Evolutionary conservation across 2,329 filamentous ascomycete genomes (phyloP).

Genomic region (Sporothrix humicola): DNA sequence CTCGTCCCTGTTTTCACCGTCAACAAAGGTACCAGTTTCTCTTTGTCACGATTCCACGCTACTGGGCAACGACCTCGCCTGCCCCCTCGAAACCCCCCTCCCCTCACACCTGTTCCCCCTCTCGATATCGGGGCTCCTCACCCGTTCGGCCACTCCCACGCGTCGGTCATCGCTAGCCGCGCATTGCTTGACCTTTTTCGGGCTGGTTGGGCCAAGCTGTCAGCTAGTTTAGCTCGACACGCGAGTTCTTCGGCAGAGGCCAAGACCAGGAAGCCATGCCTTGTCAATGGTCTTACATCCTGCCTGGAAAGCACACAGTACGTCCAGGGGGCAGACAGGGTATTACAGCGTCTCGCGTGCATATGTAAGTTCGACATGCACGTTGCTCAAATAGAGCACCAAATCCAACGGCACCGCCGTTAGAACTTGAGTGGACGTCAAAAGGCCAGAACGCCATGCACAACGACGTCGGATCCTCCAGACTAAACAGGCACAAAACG

Average conservation of each 20-base stretch:
- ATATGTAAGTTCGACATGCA: conserved; percentile 20
- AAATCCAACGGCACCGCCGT: background rate
- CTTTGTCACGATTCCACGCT: background rate
- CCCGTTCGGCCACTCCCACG: conserved; percentile 19
- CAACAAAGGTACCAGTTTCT: background rate
- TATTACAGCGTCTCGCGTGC: background rate
- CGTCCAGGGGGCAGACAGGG: background rate
- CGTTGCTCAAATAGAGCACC: conserved; percentile 15
- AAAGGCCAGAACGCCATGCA: background rate
- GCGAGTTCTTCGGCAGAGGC: conserved; percentile 7
- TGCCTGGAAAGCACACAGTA: background rate
- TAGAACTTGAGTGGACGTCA: too few relatives aligned
- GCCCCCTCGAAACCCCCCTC: background rate
- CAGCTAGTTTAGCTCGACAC: conserved; percentile 20
- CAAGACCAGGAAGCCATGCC: background rate
- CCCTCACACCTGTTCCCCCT: background rate
- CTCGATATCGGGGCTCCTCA: conserved; percentile 4
- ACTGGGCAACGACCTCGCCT: background rate
- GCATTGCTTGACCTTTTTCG: conserved; percentile 15
- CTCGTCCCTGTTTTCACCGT: background rate
- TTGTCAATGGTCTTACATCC: conserved; percentile 6
- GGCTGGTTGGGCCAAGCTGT: background rate
- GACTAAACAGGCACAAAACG: background rate
- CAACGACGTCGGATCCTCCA: background rate
- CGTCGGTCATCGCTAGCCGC: conserved; percentile 16